Evolutionary conservation across 768 basidiomycete species (phyloP).

Genomic region (Pleurotus salmoneostramineus): DNA sequence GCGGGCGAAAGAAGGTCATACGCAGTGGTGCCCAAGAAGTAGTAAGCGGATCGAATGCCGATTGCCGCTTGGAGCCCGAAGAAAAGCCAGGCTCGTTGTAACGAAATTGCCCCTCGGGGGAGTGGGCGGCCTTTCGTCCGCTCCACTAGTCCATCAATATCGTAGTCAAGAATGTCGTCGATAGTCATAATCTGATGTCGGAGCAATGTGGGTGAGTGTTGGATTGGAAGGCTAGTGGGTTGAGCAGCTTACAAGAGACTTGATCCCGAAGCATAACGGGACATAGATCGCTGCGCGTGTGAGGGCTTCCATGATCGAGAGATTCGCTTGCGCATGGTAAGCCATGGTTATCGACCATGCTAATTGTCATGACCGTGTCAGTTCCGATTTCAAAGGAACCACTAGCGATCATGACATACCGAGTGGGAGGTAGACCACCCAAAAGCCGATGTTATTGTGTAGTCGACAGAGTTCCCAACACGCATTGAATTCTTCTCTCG

Average conservation of each 20-base stretch:
- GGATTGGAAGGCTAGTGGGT: too few relatives aligned
- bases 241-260: slow-evolving; percentile 21
- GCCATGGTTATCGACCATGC: slow-evolving; percentile 29
- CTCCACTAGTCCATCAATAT: slow-evolving; percentile 22
- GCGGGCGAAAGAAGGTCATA: slow-evolving; percentile 8
- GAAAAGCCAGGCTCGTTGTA: slow-evolving; percentile 23
- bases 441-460: slow-evolving; percentile 28
- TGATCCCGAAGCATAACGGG: slow-evolving; percentile 25
- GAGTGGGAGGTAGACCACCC: slow-evolving; percentile 25
- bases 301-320: slow-evolving; percentile 15
- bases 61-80: slow-evolving; percentile 19
- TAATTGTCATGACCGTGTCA: slow-evolving; percentile 2
- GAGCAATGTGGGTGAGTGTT: not conserved
- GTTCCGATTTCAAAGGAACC: not conserved
- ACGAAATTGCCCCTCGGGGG: slow-evolving; percentile 23
- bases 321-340: slow-evolving; percentile 19
- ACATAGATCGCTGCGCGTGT: slow-evolving; percentile 18
- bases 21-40: slow-evolving; percentile 17
- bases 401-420: slow-evolving; percentile 9
- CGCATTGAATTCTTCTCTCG: slow-evolving; percentile 18
- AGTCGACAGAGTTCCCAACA: slow-evolving; percentile 29
- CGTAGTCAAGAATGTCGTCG: slow-evolving; percentile 24
- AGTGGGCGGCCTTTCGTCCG: slow-evolving; percentile 22
- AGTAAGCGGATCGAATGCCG: slow-evolving; percentile 18
- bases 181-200: slow-evolving; percentile 26